A percentile compares a stretch with the other conserved stretches of the same genome.
These are phyloP conservation scores for Solanum etuberosum DNA, from an alignment of 257 asterid species.

Conservation along the genomic window DNA sequence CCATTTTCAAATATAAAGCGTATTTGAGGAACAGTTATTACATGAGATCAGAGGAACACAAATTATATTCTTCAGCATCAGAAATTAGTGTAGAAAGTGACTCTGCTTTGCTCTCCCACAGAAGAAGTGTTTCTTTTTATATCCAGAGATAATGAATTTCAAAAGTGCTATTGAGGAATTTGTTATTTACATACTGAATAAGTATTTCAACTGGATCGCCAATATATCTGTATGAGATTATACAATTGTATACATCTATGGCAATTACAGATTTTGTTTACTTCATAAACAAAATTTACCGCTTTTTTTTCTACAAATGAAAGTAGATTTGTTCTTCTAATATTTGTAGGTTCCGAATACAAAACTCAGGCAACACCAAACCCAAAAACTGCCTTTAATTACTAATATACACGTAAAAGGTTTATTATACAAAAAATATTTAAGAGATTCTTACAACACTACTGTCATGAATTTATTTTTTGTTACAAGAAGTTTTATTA, in stretches of 20 bases:
- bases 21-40: background rate
- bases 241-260: background rate
- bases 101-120: background rate
- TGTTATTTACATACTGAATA: background rate
- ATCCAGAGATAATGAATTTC: background rate
- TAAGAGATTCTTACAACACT: background rate
- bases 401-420: background rate
- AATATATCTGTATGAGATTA: background rate
- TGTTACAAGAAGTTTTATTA: background rate
- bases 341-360: background rate
- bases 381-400: background rate
- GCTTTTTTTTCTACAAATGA: background rate
- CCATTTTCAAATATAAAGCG: background rate
- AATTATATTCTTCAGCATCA: background rate
- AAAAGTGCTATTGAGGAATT: background rate
- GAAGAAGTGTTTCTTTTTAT: background rate
- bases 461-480: background rate
- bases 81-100: background rate
- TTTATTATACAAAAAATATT: background rate
- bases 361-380: background rate
- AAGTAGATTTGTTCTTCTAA: background rate
- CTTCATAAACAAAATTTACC: background rate
- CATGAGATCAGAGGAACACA: background rate
- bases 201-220: background rate
- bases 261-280: background rate